Conservation (phyloP, 2,329 filamentous ascomycete genomes). For the Trichoderma simmonsii region DNA sequence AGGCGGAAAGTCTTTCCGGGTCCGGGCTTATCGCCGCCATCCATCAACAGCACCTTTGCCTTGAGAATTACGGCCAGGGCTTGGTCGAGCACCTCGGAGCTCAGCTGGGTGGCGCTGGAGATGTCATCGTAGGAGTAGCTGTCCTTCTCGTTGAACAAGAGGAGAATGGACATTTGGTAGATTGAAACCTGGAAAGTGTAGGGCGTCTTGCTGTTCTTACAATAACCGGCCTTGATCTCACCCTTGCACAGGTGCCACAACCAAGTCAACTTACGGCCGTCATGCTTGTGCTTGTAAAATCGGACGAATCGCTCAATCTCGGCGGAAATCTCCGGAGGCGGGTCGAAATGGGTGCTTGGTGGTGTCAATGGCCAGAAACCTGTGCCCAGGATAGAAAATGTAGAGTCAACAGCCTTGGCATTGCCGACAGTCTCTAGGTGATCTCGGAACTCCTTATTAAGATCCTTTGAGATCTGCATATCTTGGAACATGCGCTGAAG, state of each 20-base stretch:
- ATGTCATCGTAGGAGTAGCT: slow-evolving; percentile 86
- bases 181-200: slow-evolving; percentile 97
- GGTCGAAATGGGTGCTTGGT: slow-evolving; percentile 82
- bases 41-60: slow-evolving; percentile 79
- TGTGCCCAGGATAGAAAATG: slow-evolving; percentile 90
- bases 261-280: slow-evolving; percentile 94
- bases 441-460: slow-evolving; percentile 86
- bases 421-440: slow-evolving; percentile 56
- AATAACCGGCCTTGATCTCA: slow-evolving; percentile 90
- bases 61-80: slow-evolving; percentile 85
- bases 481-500: slow-evolving; percentile 99
- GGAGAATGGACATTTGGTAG: slow-evolving; percentile 93
- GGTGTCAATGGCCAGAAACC: slow-evolving; percentile 94
- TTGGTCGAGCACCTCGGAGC: slow-evolving; percentile 79
- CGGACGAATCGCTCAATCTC: slow-evolving; percentile 86
- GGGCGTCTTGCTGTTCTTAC: slow-evolving; percentile 82
- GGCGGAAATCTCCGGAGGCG: slow-evolving; percentile 77
- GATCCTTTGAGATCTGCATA: slow-evolving; percentile 97
- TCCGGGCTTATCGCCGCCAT: slow-evolving; percentile 67
- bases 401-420: slow-evolving; percentile 73
- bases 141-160: slow-evolving; percentile 92
- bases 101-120: slow-evolving; percentile 72
- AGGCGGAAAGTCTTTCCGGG: slow-evolving; percentile 77
- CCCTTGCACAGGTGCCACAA: slow-evolving; percentile 98
- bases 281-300: slow-evolving; percentile 97